Conservation (phyloP, 2,329 filamentous ascomycete species). For the Clathrospora elynae region DNA sequence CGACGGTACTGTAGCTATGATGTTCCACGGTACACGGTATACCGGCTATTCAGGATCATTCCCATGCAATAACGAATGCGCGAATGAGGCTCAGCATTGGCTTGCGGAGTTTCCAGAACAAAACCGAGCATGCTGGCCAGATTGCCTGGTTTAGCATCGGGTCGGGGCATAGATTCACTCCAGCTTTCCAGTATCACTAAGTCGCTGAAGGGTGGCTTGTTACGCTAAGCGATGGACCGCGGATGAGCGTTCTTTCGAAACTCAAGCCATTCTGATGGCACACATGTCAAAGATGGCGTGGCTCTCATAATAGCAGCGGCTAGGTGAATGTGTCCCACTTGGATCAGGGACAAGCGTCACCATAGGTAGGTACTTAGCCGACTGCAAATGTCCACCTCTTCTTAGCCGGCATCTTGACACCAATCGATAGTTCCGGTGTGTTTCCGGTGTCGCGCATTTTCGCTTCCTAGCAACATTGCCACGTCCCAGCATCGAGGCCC, state of each 20-base stretch:
- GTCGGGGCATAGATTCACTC: too few species aligned
- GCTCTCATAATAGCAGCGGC: conserved; percentile 12
- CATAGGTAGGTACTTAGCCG: conserved; percentile 4
- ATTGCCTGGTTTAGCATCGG: too few species aligned
- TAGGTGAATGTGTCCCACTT: conserved; percentile 8
- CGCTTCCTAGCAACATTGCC: conserved; percentile 5
- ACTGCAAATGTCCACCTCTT: conserved; percentile 3
- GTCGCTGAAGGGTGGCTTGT: too few species aligned
- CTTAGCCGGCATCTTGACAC: conserved; percentile 2
- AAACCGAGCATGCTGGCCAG: not conserved
- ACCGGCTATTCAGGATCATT: too few species aligned
- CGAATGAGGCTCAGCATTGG: too few species aligned
- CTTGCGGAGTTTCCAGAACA: not conserved
- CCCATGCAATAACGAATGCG: too few species aligned
- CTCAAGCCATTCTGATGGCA: too few species aligned
- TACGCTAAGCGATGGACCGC: too few species aligned
- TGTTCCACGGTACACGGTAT: too few species aligned
- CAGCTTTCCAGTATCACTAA: too few species aligned
- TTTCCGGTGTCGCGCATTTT: conserved; percentile 7
- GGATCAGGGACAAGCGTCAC: conserved; percentile 8
- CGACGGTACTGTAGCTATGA: not conserved
- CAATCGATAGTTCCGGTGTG: conserved; percentile 1
- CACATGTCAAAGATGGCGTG: conserved; percentile 6
- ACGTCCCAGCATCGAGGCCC: conserved; percentile 9
- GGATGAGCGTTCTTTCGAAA: too few species aligned